These are phyloP conservation scores for Tolypocladium ophioglossoides DNA, from an alignment of 2,329 filamentous ascomycete genomes.

Conservation along the genomic window DNA sequence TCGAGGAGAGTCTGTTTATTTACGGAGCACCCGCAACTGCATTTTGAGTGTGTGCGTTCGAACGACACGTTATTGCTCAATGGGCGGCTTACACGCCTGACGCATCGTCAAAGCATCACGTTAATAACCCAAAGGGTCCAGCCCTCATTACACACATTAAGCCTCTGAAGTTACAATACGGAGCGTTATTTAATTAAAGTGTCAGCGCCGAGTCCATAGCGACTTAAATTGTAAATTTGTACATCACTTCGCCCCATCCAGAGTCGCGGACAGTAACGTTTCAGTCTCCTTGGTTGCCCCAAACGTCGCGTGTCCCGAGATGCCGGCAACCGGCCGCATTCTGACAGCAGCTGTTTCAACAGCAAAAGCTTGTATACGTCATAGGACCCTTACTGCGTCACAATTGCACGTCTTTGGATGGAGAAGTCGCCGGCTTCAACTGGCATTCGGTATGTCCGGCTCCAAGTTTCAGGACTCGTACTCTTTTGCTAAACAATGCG, in stretches of 20 bases:
- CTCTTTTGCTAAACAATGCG: not conserved
- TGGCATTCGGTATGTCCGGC: not conserved
- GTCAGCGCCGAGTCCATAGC: not conserved
- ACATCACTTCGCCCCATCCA: no score
- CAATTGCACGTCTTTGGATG: not conserved
- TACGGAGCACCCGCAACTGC: not conserved
- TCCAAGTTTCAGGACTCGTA: not conserved
- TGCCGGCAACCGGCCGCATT: not conserved
- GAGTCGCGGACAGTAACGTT: not conserved
- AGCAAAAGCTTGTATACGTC: not conserved
- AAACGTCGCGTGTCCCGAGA: not conserved
- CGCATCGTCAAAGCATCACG: not conserved
- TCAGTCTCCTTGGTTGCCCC: not conserved
- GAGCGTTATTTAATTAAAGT: not conserved
- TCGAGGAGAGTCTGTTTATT: not conserved
- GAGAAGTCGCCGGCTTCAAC: not conserved
- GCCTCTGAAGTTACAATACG: not conserved
- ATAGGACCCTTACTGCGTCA: no score
- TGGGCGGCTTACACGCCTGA: not conserved
- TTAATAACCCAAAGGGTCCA: not conserved
- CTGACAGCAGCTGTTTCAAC: not conserved
- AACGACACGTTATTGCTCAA: not conserved
- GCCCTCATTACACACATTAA: not conserved
- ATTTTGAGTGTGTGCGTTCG: not conserved
- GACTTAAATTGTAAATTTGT: not conserved